phyloP scores from a whole-genome alignment of 768 basidiomycete genomes.

The Lactarius quietus region DNA sequence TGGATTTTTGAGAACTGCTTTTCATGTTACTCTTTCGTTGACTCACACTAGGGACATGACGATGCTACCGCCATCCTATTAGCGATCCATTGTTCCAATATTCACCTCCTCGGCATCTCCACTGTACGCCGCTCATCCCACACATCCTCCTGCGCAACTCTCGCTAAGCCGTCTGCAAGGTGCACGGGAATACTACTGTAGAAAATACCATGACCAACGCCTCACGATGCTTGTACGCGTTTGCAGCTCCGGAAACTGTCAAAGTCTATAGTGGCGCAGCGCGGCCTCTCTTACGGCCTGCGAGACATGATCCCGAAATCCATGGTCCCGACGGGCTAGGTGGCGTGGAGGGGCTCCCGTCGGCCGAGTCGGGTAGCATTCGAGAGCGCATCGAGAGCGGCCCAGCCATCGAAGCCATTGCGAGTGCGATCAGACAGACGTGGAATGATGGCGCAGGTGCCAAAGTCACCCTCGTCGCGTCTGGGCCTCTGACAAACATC shows the following conservation, averaged over 20 bases:
- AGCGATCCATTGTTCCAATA: conserved; percentile 60
- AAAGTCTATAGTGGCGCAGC: conserved; percentile 66
- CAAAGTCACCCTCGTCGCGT: conserved; percentile 68
- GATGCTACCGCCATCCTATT: conserved; percentile 83
- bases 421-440: conserved; percentile 45
- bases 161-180: conserved; percentile 39
- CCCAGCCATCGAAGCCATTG: conserved; percentile 68
- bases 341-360: conserved; percentile 75
- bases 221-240: conserved; percentile 71
- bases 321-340: conserved; percentile 82
- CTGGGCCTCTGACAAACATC: conserved; percentile 84
- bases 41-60: conserved; percentile 69
- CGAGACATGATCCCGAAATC: conserved; percentile 68
- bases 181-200: conserved; percentile 73
- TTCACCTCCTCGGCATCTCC: conserved; percentile 77
- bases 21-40: neutral
- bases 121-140: conserved; percentile 48
- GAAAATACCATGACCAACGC: conserved; percentile 68
- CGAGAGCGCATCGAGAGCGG: conserved; percentile 48
- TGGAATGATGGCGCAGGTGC: conserved; percentile 58
- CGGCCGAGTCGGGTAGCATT: conserved; percentile 46
- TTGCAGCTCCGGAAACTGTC: conserved; percentile 55
- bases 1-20: conserved; percentile 2
- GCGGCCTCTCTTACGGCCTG: conserved; percentile 61
- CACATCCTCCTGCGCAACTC: neutral